Conservation (phyloP, 148 eudicot species). For the Salicornia ramosissima region DNA sequence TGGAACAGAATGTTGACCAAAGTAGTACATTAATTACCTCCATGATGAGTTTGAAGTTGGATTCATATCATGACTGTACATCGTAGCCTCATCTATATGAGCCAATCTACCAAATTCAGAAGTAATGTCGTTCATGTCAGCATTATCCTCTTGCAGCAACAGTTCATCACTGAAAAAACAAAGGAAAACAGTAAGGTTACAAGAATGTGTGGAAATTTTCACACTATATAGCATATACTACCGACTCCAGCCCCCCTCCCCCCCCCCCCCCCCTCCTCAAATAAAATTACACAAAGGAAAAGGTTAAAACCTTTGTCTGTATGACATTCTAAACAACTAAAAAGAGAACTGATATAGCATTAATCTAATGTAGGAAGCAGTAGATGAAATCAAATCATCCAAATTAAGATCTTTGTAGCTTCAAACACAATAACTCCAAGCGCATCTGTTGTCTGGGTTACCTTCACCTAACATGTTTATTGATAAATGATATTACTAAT, state of each 20-base stretch:
- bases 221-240: not conserved
- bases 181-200: not conserved
- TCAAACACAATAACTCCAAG: too few relatives aligned
- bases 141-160: constrained; percentile 74
- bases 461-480: too few relatives aligned
- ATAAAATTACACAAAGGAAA: not conserved
- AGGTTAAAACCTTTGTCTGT: not conserved
- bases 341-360: not conserved
- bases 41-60: constrained; percentile 34
- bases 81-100: constrained; percentile 45
- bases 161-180: constrained; percentile 66
- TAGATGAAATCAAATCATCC: not conserved
- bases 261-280: not conserved
- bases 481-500: too few relatives aligned
- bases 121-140: constrained; percentile 48
- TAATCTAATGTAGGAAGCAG: too few relatives aligned
- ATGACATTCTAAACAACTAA: not conserved
- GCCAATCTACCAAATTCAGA: constrained; percentile 48
- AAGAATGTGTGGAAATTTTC: not conserved
- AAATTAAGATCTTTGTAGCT: not conserved
- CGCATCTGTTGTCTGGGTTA: too few relatives aligned
- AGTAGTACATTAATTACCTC: constrained; percentile 39
- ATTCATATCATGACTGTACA: constrained; percentile 33
- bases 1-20: not conserved
- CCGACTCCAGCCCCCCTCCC: not conserved